Base-by-base conservation (phyloP, 2,329 filamentous ascomycete species). In the Calonectria pseudoturangicola region DNA sequence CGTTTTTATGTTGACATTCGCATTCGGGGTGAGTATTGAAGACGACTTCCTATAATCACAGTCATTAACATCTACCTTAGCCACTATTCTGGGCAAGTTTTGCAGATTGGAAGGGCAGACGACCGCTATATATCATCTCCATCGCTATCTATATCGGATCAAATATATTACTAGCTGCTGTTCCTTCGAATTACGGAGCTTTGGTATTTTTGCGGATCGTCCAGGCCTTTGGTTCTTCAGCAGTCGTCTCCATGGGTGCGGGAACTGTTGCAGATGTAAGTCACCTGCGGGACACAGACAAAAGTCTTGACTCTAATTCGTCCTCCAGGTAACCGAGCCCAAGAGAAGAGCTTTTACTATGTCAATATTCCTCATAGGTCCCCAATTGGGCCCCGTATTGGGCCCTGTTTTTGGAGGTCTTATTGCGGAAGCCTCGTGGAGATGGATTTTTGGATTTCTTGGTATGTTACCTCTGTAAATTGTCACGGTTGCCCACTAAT, bases 401-500 rank as follows among this genome's bases (percentile, higher is more conserved):
- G 54, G 54, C 30, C 54, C 54, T 15, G 54, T 58, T 2, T 58
- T 58, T 39, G 54, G 54, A 12, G 54, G 54, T 16, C 54, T 58
- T 58, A 36, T 58, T 3, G 54, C 10, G 4, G 54, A 21, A 8
- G 54, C 30, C 36, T 58, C 54, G 6, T 58, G 54, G 54, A 39
- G 54, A 15, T 58, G 54, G 54, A 58, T 58, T 18, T 58, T 58
- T 58, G 54, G 54, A 21, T 58, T 58, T n/a, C 54, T 58, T 41
- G 54, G 54, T 58, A 21, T 4, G 54, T 15, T 2, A 21, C 1
- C 16, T 27, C 21, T 39, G n/a, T 16, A 12, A 21, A 27, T 10
- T 25, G 2, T 21, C 5, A 15, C 21, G 2, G 13, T 21, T 13
- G 2, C 2, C 15, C 16, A 15, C 54, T 58, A 41, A 58, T 25